Base-by-base conservation (phyloP, 345 rosid species). In the Gossypium herbaceum region DNA sequence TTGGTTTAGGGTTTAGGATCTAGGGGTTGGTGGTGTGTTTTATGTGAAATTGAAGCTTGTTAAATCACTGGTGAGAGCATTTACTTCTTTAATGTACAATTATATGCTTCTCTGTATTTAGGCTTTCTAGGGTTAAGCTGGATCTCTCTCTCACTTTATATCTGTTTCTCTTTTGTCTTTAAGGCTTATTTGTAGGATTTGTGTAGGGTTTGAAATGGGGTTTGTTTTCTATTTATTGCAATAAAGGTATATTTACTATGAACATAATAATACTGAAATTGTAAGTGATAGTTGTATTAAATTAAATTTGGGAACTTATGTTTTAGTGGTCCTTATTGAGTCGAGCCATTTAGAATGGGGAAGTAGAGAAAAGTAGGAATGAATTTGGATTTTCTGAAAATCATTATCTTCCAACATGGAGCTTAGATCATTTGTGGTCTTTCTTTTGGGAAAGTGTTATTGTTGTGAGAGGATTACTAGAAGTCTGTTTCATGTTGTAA, bases 1-100 rank as follows among this genome's bases (percentile, higher is more conserved):
- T 66, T 65, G 69, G 66, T 25, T 51, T 25, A 57, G 34, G 58
- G 34, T 57, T 48, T 41, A 55, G 57, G 68, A 76, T 82, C 79
- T 63, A 61, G 68, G 41, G 15, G 62, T 64, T 45, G 20, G 39
- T 15, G 22, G 10, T 10, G 11, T 67, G 41, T 56, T 57, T 34
- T 79, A 52, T 60, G 47, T 39, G 39, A 75, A 48, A 22, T 76
- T 43, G 75, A 59, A 48, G 76, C 77, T 75, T 66, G 69, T 16
- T 16, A 24, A 59, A 51, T 75, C 22, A 67, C 74, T 59, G 79
- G 69, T 41, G 73, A 69, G 47, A 52, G 47, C 59, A 51, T 57
- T 45, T 29, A 12, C 73, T 51, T 51, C 4, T 50, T 51, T 25
- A 69, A 12, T 69, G 73, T 69, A 51, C 25, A 69, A 50, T 51